Conservation (phyloP, 1,284 basidiomycete genomes). For the Ustilago loliicola region DNA sequence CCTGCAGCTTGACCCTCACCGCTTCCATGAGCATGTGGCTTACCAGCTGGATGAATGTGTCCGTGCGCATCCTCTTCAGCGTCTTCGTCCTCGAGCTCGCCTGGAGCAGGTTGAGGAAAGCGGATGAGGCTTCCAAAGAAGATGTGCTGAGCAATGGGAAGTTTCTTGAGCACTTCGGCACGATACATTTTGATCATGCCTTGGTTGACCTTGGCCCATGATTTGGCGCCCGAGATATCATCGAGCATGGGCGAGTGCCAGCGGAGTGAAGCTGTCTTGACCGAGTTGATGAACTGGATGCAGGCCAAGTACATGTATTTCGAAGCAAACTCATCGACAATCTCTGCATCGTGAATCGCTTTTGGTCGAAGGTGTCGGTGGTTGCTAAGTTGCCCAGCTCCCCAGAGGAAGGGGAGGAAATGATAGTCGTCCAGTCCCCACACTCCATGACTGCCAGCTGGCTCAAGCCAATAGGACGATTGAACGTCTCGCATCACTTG, state of each 20-base stretch:
- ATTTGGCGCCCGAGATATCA: conserved; percentile 95
- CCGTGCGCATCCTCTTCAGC: conserved; percentile 75
- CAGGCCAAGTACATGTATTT: conserved; percentile 98
- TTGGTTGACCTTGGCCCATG: conserved; percentile 96
- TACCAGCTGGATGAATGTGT: conserved; percentile 73
- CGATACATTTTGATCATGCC: conserved; percentile 99
- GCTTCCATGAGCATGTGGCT: conserved; percentile 61
- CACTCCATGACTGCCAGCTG: conserved; percentile 96
- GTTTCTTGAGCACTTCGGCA: conserved; percentile 93
- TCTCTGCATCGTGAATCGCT: conserved; percentile 89
- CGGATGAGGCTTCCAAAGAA: conserved; percentile 88
- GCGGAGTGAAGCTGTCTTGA: conserved; percentile 89
- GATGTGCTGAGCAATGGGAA: conserved; percentile 97
- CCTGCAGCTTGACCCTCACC: conserved; percentile 73
- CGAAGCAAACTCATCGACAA: conserved; percentile 91
- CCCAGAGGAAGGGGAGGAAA: conserved; percentile 93
- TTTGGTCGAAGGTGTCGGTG: conserved; percentile 92
- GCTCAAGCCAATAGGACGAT: conserved; percentile 96
- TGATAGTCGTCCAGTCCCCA: conserved; percentile 99
- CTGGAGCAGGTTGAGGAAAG: conserved; percentile 75
- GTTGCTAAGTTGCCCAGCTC: conserved; percentile 83
- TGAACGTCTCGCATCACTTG: conserved; percentile 87
- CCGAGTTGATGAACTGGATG: conserved; percentile 95
- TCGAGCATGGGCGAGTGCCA: conserved; percentile 99
- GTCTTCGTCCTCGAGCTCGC: conserved; percentile 70